These are phyloP conservation scores for Leccinum boreale DNA, from an alignment of 768 basidiomycete genomes.

Conservation along the genomic window DNA sequence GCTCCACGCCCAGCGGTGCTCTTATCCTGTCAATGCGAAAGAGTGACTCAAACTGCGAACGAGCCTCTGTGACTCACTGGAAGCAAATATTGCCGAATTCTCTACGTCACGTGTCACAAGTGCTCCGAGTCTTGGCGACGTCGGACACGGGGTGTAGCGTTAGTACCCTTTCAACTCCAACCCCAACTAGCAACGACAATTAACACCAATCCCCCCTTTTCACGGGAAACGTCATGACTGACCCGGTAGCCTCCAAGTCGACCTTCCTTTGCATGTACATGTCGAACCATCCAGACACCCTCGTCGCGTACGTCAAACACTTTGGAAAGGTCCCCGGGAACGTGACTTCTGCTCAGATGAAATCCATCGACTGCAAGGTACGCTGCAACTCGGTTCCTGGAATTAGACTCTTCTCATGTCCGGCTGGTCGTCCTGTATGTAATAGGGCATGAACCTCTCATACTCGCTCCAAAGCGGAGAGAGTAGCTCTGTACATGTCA, in stretches of 20 bases:
- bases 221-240: conserved; percentile 42
- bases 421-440: not conserved
- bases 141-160: too few relatives aligned
- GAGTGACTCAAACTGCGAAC: too few relatives aligned
- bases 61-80: too few relatives aligned
- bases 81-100: too few relatives aligned
- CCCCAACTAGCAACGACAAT: not conserved
- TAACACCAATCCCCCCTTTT: not conserved
- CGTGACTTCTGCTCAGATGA: conserved; percentile 67
- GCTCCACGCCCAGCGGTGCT: not conserved
- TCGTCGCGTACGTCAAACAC: conserved; percentile 80
- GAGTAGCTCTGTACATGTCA: conserved; percentile 46
- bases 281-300: conserved; percentile 78
- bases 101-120: too few relatives aligned
- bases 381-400: conserved; percentile 22
- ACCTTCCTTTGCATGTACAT: conserved; percentile 81
- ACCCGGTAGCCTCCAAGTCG: conserved; percentile 74
- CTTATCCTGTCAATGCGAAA: too few relatives aligned
- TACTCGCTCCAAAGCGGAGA: conserved; percentile 53
- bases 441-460: conserved; percentile 65
- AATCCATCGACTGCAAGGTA: conserved; percentile 61
- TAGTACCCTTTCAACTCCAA: too few relatives aligned
- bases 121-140: too few relatives aligned
- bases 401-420: not conserved
- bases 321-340: conserved; percentile 59